Evolutionary conservation across 2,329 filamentous ascomycete genomes (phyloP).

Genomic region (Trichoderma guizhouense): DNA sequence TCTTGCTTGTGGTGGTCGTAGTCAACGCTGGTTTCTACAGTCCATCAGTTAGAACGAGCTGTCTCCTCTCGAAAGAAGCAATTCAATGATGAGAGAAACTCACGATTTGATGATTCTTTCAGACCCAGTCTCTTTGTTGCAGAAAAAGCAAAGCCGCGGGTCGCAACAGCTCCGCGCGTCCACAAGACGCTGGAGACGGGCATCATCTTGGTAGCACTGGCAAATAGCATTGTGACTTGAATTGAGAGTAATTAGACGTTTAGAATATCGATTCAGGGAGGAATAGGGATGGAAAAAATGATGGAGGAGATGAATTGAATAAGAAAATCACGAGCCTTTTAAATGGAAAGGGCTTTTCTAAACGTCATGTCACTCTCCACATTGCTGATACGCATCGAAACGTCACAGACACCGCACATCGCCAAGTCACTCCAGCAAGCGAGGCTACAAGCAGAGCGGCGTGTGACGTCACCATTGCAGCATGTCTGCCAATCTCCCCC

Average conservation of each 20-base stretch:
- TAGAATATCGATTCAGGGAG: background rate
- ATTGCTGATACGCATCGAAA: background rate
- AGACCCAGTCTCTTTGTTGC: slow-evolving; percentile 30
- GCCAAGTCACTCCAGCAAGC: background rate
- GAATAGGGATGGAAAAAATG: background rate
- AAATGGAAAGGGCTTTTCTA: background rate
- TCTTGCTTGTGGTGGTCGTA: slow-evolving; percentile 60
- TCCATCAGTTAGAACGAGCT: background rate
- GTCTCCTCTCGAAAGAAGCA: background rate
- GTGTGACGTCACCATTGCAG: slow-evolving; percentile 23
- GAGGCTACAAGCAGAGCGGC: background rate
- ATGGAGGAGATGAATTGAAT: background rate
- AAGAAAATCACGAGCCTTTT: background rate
- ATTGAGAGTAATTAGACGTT: background rate
- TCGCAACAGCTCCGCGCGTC: slow-evolving; percentile 25
- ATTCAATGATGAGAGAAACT: background rate
- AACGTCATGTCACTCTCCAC: slow-evolving; percentile 13
- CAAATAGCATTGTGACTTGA: background rate
- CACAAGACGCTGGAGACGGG: slow-evolving; percentile 25
- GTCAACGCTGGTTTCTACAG: slow-evolving; percentile 36
- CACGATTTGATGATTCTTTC: slow-evolving; percentile 39
- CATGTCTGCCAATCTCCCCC: background rate
- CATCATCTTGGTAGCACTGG: slow-evolving; percentile 26
- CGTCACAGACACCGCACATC: slow-evolving; percentile 17
- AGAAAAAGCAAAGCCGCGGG: slow-evolving; percentile 28